phyloP scores from a whole-genome alignment of 305 asterid species.

The Fraxinus xanthoxyloides region DNA sequence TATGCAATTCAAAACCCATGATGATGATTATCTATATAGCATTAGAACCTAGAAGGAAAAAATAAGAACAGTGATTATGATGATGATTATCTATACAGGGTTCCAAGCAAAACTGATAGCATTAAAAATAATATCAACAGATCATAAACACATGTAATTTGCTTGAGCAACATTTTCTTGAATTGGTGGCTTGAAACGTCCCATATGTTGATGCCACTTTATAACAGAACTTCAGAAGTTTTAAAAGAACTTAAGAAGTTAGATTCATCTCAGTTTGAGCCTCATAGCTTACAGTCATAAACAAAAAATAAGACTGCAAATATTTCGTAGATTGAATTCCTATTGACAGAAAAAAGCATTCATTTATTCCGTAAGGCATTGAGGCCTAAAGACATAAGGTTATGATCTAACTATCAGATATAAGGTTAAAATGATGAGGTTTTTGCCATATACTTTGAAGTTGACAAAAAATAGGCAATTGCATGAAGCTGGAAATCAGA shows the following conservation, averaged over 20 bases:
- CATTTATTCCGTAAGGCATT: no score
- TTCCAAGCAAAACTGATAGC: no score
- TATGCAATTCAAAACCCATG: not conserved
- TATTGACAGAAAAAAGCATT: no score
- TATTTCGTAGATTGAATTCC: not conserved
- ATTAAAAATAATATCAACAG: no score
- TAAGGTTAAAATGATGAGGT: not conserved
- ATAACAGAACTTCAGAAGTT: constrained; percentile 19
- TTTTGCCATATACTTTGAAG: no score
- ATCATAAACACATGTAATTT: no score
- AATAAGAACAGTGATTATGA: no score
- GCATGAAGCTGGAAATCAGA: not conserved
- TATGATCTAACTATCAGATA: not conserved
- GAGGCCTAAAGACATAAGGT: no score
- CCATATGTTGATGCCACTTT: constrained; percentile 16
- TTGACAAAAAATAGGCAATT: not conserved
- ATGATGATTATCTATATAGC: not conserved
- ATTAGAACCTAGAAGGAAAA: not conserved
- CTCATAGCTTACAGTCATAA: not conserved
- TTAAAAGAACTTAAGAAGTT: not conserved
- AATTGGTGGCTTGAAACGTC: not conserved
- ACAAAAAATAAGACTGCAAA: not conserved
- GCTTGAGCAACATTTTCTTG: not conserved
- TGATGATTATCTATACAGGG: no score
- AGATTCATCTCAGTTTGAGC: not conserved